A percentile compares a stretch with the other conserved stretches of the same genome.
Evolutionary conservation across 2,329 filamentous ascomycete species (phyloP).

Genomic region (Aspergillus sp.): DNA sequence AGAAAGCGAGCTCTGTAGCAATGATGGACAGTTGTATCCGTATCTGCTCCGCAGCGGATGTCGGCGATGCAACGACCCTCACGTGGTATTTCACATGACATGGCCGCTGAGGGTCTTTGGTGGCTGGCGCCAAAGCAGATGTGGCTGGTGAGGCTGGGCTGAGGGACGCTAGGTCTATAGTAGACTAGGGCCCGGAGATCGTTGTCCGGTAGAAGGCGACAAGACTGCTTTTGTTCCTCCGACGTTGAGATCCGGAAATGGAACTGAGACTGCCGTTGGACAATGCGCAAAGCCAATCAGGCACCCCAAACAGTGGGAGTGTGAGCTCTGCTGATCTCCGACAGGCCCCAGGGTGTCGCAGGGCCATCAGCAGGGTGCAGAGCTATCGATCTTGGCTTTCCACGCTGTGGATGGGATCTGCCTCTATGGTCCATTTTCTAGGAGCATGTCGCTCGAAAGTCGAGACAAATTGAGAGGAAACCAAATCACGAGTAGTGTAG

Average conservation of each 20-base stretch:
- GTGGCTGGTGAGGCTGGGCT: constrained; percentile 7
- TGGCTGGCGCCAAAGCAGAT: background rate
- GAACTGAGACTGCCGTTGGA: background rate
- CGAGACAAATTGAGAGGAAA: background rate
- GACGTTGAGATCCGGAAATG: background rate
- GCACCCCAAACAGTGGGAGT: background rate
- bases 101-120: constrained; percentile 1
- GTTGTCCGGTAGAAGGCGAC: background rate
- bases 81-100: constrained; percentile 12
- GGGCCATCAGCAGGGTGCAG: background rate
- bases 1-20: background rate
- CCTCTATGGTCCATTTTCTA: background rate
- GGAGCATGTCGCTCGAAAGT: background rate
- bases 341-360: background rate
- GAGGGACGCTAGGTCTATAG: background rate
- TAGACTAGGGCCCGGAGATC: background rate
- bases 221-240: background rate
- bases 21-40: background rate
- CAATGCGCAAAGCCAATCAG: background rate
- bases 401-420: constrained; percentile 1
- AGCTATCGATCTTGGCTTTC: constrained; percentile 1
- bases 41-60: background rate
- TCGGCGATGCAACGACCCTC: constrained; percentile 1
- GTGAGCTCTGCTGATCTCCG: background rate
- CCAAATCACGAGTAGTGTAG: background rate